phyloP scores from a whole-genome alignment of 2,329 filamentous ascomycete genomes.

The Pyricularia sp. region DNA sequence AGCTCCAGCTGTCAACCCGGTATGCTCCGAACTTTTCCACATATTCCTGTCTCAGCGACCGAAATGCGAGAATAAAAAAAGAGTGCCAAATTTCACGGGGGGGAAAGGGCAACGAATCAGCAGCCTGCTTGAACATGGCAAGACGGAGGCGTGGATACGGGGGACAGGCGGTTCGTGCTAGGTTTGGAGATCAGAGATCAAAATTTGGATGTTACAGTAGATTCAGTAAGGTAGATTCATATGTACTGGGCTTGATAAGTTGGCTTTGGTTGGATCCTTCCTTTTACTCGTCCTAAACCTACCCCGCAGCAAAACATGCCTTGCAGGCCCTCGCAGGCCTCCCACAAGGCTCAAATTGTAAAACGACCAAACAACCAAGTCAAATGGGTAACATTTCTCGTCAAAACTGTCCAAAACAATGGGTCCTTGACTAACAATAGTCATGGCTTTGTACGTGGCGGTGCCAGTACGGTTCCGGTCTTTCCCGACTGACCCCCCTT shows the following conservation, averaged over 20 bases:
- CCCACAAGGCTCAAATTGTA: not conserved
- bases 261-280: too few species aligned
- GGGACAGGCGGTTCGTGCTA: not conserved
- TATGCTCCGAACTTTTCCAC: not conserved
- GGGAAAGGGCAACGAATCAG: not conserved
- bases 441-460: not conserved
- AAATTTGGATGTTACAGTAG: not conserved
- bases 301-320: not conserved
- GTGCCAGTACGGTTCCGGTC: not conserved
- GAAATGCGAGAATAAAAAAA: not conserved
- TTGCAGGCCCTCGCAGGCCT: too few species aligned
- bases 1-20: not conserved
- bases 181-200: not conserved
- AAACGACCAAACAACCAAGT: not conserved
- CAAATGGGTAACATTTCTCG: too few species aligned
- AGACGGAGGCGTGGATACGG: not conserved
- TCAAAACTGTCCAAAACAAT: not conserved
- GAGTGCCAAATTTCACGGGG: not conserved
- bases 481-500: not conserved
- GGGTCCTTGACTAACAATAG: not conserved
- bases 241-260: not conserved
- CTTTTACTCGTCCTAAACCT: not conserved
- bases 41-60: not conserved
- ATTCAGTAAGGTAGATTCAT: not conserved
- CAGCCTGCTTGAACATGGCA: not conserved